Evolutionary conservation across 2,329 filamentous ascomycete genomes (phyloP), one percentile per base, ranked within the genome.

Genomic region (Fusarium sp.): DNA sequence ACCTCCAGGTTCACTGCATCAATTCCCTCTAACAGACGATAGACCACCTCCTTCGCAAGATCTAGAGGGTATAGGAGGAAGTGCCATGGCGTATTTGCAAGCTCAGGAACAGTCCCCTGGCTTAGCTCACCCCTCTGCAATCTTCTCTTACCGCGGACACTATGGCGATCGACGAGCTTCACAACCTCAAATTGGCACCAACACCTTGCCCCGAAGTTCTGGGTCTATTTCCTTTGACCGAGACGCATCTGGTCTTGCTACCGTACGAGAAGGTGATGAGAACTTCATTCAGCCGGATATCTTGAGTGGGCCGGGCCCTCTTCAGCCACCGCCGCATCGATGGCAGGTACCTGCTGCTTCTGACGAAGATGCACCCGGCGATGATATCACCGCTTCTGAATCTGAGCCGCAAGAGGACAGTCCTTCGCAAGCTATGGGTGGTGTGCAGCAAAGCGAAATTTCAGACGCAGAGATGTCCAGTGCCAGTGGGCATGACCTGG

Each of bases 11-110:
- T n/a, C 6, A n/a, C 22, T 15, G 19, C 10, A 8, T 10, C 28
- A 13, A n/a, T 57, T 51, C 17, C 34, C 22, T 26, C 57, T 66
- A 19, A 71, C 28, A 36, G 10, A 21, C 28, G 6, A 15, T 44
- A 65, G 61, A 14, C 55, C 69, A 42, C 53, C 57, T 36, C 64
- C 65, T 17, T 57, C 64, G 19, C 67, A 74, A 44, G 73, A 71
- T 26, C 66, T 74, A 10, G 59, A 71, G 52, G 76, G 75, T 8
- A 67, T 78, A 43, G 75, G 75, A 26, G 76, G 74, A 22, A 72
- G 68, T 44, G 69, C 72, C 7, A 61, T 75, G 28, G 73, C 63
- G 34, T 71, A 73, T 36, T 19, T 74, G 39, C 63, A 70, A 21
- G 43, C 67, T 7, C 66, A 69, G 31, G 57, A 65, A 31, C 50